Evolutionary conservation across 140 eudicot genomes (phyloP).

Genomic region (Bidens hawaiensis): DNA sequence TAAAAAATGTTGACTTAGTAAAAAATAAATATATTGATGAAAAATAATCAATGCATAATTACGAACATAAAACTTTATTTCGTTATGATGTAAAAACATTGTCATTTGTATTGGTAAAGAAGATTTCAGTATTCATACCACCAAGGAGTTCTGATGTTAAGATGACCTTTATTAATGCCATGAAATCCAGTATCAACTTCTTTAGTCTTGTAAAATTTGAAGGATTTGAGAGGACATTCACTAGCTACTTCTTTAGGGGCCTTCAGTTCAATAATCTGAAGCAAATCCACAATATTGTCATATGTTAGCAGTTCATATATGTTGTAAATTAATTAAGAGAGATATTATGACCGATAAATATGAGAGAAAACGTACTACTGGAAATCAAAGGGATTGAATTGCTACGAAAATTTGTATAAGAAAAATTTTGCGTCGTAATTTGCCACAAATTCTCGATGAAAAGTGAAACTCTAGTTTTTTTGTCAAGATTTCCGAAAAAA

Average conservation of each 20-base stretch:
- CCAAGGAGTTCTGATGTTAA: slow-evolving; percentile 63
- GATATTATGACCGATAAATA: background rate
- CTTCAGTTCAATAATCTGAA: slow-evolving; percentile 43
- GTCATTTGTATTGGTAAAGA: too few relatives aligned
- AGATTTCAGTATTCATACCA: slow-evolving; percentile 34
- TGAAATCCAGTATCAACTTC: slow-evolving; percentile 33
- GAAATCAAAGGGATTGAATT: too few relatives aligned
- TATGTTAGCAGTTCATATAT: slow-evolving; percentile 6
- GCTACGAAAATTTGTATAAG: too few relatives aligned
- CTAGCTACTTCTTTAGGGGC: slow-evolving; percentile 44
- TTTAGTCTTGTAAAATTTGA: slow-evolving; percentile 46
- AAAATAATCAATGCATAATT: too few relatives aligned
- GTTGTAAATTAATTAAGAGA: background rate
- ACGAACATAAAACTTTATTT: too few relatives aligned
- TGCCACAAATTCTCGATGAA: too few relatives aligned
- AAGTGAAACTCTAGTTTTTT: too few relatives aligned
- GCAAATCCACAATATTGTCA: background rate
- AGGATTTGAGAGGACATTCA: slow-evolving; percentile 58
- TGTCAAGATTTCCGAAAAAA: too few relatives aligned
- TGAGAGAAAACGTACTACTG: background rate
- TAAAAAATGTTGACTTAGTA: too few relatives aligned
- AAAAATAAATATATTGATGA: too few relatives aligned
- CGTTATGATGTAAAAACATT: too few relatives aligned
- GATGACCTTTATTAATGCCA: slow-evolving; percentile 37
- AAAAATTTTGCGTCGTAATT: too few relatives aligned